These are phyloP conservation scores for Rhynchospora tenuis DNA, from an alignment of 176 grass and related monocot species.

Conservation along the genomic window DNA sequence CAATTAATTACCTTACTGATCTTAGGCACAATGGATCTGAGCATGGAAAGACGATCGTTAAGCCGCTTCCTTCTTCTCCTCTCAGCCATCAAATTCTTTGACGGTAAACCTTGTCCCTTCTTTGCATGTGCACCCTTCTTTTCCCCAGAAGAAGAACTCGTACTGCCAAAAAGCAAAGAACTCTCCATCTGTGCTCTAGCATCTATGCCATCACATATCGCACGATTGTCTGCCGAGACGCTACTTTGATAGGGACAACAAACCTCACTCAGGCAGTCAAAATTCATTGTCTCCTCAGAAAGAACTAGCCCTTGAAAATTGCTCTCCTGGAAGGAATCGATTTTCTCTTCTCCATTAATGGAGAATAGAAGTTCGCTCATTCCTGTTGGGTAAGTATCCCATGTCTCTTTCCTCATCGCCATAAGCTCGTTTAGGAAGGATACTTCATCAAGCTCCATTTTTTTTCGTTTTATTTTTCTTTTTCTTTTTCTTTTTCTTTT, in stretches of 20 bases:
- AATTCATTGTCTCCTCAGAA: conserved; percentile 44
- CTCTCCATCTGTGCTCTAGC: conserved; percentile 30
- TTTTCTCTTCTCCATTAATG: conserved; percentile 22
- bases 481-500: background rate
- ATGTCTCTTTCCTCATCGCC: conserved; percentile 49
- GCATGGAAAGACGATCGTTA: conserved; percentile 89
- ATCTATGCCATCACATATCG: background rate
- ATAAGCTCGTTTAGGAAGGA: conserved; percentile 76
- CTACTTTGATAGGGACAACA: conserved; percentile 46
- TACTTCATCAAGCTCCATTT: conserved; percentile 73
- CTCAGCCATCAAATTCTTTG: conserved; percentile 86
- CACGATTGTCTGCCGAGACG: background rate
- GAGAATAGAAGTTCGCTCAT: conserved; percentile 63
- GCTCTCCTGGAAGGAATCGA: conserved; percentile 21
- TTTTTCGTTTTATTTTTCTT: background rate
- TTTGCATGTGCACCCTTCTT: conserved; percentile 11
- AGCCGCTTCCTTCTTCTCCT: conserved; percentile 67
- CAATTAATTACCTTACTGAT: conserved; percentile 53
- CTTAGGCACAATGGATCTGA: conserved; percentile 80
- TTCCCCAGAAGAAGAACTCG: conserved; percentile 5
- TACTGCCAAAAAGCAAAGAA: conserved; percentile 37
- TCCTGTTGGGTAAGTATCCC: conserved; percentile 32
- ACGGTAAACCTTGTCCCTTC: conserved; percentile 33
- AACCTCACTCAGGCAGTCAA: conserved; percentile 70
- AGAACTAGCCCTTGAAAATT: conserved; percentile 3